Conservation (phyloP, 192 early-diverging fungal genomes). For the Umbelopsis vinacea region DNA sequence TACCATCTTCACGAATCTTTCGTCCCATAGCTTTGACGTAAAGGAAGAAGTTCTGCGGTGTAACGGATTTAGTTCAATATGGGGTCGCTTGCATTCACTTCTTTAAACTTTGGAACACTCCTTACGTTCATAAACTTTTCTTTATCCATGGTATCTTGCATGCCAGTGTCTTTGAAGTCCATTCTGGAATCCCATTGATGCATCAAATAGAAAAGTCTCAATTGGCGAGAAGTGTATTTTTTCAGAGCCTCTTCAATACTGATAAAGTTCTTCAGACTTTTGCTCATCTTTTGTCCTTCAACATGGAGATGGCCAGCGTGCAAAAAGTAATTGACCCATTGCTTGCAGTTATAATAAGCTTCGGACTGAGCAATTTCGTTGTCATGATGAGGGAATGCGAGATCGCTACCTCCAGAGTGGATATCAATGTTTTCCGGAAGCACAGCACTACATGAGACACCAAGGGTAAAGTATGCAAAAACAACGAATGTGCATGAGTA, state of each 20-base stretch:
- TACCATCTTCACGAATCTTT: slow-evolving; percentile 68
- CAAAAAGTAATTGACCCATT: slow-evolving; percentile 99
- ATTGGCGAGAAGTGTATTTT: slow-evolving; percentile 79
- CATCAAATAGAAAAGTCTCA: slow-evolving; percentile 89
- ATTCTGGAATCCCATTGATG: slow-evolving; percentile 87
- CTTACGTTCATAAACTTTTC: slow-evolving; percentile 79
- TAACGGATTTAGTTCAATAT: neutral
- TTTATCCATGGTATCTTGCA: slow-evolving; percentile 77
- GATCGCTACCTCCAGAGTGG: slow-evolving; percentile 94
- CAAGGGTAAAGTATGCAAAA: neutral
- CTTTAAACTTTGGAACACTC: neutral
- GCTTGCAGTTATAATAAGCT: slow-evolving; percentile 84
- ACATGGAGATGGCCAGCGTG: slow-evolving; percentile 96
- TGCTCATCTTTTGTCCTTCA: slow-evolving; percentile 98
- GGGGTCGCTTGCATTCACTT: no score
- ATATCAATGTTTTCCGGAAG: slow-evolving; percentile 90
- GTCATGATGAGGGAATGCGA: slow-evolving; percentile 98
- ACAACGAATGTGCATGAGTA: neutral
- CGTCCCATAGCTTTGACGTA: slow-evolving; percentile 79
- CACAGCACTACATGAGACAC: slow-evolving; percentile 61
- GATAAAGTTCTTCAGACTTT: slow-evolving; percentile 97
- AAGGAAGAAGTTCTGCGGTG: slow-evolving; percentile 84
- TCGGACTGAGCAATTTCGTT: slow-evolving; percentile 97
- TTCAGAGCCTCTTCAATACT: slow-evolving; percentile 89
- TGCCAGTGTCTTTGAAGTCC: slow-evolving; percentile 78